Conservation (phyloP, 2,329 filamentous ascomycete genomes). For the Orbilia ellipsospora region DNA sequence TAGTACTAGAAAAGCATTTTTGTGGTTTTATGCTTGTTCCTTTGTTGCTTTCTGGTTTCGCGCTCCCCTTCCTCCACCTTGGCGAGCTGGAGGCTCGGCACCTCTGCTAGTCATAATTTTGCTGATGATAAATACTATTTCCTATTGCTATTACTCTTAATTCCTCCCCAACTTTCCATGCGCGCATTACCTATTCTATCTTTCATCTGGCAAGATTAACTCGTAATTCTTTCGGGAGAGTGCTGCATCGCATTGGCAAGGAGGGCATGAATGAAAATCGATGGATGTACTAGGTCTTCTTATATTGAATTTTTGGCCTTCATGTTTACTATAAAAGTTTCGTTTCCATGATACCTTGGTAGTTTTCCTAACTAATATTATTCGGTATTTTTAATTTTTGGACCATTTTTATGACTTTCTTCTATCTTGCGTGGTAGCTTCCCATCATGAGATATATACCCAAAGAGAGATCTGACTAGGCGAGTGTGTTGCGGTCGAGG, state of each 20-base stretch:
- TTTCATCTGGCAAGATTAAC: background rate
- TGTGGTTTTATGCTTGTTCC: constrained; percentile 19
- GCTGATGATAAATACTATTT: constrained; percentile 37
- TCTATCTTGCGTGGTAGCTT: too few relatives aligned
- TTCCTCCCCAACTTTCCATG: background rate
- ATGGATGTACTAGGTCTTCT: too few relatives aligned
- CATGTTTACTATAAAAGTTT: constrained; percentile 37
- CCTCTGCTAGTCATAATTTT: constrained; percentile 22
- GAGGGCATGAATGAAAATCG: background rate
- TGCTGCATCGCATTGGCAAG: constrained; percentile 7
- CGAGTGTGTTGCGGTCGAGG: background rate
- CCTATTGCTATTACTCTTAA: constrained; percentile 16
- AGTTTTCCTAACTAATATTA: constrained; percentile 1
- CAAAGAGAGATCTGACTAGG: background rate
- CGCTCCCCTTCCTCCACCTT: constrained; percentile 19
- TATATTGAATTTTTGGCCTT: constrained; percentile 11
- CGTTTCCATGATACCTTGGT: constrained; percentile 43
- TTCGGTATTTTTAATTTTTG: constrained; percentile 1
- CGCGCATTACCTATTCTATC: constrained; percentile 14
- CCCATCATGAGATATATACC: too few relatives aligned
- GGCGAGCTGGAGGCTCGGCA: too few relatives aligned
- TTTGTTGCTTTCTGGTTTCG: constrained; percentile 11
- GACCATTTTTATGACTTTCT: too few relatives aligned
- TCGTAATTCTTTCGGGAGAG: constrained; percentile 18
- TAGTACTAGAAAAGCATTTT: constrained; percentile 54